Base-by-base conservation (phyloP, 2,329 filamentous ascomycete genomes). In the Mariannaea elegans region DNA sequence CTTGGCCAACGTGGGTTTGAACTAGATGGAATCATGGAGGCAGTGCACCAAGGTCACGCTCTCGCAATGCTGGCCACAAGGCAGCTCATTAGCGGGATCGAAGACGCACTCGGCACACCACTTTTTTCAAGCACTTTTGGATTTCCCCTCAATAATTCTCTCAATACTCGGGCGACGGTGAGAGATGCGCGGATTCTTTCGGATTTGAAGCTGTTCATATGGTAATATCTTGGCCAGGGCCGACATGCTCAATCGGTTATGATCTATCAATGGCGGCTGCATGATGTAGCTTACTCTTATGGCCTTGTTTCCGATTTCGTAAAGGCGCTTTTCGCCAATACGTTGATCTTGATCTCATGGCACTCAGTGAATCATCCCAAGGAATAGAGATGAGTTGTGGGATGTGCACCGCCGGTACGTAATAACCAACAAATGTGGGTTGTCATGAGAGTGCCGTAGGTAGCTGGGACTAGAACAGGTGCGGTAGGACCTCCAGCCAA, bases 11-110 rank as follows among this genome's bases (percentile, higher is more conserved):
- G 19, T 36, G 14, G 47, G 21, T 58, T 59, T 36, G 23, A 36
- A 27, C 14, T 24, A 36, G 34, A 39, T 16, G 45, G 56, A 50
- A 27, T 44, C 41, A 44, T 44, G 10, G 41, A 44, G 56, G 56
- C 56, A 21, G 56, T 59, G 56, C 56, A 59, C 10, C 8, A 10
- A 49, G 34, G 56, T 59, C 56, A 59, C 45, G 56, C n/a, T 50
- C 14, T 24, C 34, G 38, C 32, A 34, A 38, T 48, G 47, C 49
- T 27, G 19, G 41, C 23, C 19, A 45, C 16, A 31, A 16, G 29
- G 16, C 48, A 29, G 45, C 27, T 44, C 18, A 27, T 44, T 44
- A 44, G 41, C 41, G 41, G 21, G 12, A 19, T 27, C 2, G 41
- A 7, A 2, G 36, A 10, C 14, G 14, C 24, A 24, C 29, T 39